phyloP scores from a whole-genome alignment of 148 eudicot genomes.

The Fagopyrum homotropicum region DNA sequence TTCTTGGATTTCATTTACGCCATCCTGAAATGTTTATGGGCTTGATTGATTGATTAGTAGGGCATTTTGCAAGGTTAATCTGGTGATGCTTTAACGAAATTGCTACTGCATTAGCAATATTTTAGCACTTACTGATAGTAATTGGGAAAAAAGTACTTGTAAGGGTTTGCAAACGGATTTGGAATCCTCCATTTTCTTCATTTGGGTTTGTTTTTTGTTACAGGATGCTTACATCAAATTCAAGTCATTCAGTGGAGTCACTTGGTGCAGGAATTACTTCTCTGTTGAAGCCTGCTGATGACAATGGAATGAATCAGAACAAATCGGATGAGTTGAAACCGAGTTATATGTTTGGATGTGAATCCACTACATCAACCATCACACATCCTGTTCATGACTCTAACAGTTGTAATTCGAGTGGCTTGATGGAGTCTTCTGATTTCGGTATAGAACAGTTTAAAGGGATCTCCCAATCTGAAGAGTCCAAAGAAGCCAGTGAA shows the following conservation, averaged over 20 bases:
- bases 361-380: slow-evolving; percentile 20
- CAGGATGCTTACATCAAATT: slow-evolving; percentile 25
- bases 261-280: slow-evolving; percentile 40
- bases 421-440: slow-evolving; percentile 51
- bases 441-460: slow-evolving; percentile 69
- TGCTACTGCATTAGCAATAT: background rate
- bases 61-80: too few species aligned
- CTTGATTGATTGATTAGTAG: too few species aligned
- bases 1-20: slow-evolving; percentile 25
- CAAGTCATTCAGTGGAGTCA: slow-evolving; percentile 26
- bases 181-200: slow-evolving; percentile 11
- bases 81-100: slow-evolving; percentile 5
- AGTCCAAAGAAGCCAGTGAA: slow-evolving; percentile 68
- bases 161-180: background rate
- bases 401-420: slow-evolving; percentile 21
- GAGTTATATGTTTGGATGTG: slow-evolving; percentile 20
- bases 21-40: too few species aligned
- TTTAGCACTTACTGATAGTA: too few species aligned
- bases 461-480: slow-evolving; percentile 18
- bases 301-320: background rate
- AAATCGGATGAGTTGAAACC: too few species aligned
- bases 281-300: slow-evolving; percentile 19
- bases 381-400: slow-evolving; percentile 33
- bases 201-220: slow-evolving; percentile 18
- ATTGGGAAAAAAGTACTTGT: too few species aligned